Evolutionary conservation across 495 filamentous ascomycete genomes (phyloP).

Genomic region (Tetracladium setigerum): DNA sequence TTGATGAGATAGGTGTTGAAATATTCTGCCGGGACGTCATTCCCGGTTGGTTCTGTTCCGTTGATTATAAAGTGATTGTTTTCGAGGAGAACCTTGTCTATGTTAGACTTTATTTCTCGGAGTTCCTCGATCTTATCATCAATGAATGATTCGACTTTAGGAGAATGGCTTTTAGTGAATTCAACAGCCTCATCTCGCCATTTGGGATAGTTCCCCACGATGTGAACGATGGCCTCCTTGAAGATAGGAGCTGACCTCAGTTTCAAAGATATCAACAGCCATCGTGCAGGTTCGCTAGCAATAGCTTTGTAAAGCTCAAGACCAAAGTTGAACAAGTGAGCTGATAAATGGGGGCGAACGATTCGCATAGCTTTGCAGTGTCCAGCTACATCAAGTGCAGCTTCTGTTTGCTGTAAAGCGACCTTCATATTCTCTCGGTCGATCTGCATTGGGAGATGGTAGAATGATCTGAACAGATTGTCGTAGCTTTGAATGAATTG

Average conservation of each 20-base stretch:
- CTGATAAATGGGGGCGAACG: neutral
- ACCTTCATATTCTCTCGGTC: slow-evolving; percentile 5
- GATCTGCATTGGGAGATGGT: neutral
- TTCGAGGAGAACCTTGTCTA: neutral
- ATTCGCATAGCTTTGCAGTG: neutral
- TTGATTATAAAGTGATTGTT: slow-evolving; percentile 2
- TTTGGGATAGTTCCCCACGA: slow-evolving; percentile 5
- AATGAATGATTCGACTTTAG: neutral
- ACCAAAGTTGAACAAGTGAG: slow-evolving; percentile 1
- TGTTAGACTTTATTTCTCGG: neutral
- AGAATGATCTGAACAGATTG: slow-evolving; percentile 7
- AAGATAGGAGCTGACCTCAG: slow-evolving; percentile 10
- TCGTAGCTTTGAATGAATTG: slow-evolving; percentile 1
- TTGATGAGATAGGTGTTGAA: neutral
- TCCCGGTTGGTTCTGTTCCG: too few relatives aligned
- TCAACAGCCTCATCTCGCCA: neutral
- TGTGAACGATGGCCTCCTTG: slow-evolving; percentile 15
- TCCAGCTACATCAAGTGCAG: neutral
- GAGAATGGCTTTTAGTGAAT: neutral
- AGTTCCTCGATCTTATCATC: slow-evolving; percentile 3
- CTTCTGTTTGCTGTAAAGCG: slow-evolving; percentile 4
- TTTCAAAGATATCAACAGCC: slow-evolving; percentile 4
- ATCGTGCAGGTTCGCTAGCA: slow-evolving; percentile 6
- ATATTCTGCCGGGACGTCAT: too few relatives aligned
- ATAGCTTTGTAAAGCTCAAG: slow-evolving; percentile 8